Evolutionary conservation across 768 basidiomycete genomes (phyloP).

Genomic region (Phanerochaete carnosa): DNA sequence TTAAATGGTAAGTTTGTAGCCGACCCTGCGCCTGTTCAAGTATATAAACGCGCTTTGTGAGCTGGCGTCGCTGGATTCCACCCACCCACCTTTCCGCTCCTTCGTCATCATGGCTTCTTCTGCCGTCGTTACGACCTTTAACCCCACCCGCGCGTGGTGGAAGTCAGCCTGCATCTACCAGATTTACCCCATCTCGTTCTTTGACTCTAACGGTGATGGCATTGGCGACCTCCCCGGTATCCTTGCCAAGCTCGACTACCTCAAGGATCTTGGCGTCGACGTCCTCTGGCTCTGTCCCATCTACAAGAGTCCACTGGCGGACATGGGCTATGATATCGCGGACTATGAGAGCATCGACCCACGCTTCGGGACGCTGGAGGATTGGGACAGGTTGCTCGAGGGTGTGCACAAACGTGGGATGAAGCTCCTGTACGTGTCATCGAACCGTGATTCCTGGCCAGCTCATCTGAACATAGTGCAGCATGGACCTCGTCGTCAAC

Average conservation of each 20-base stretch:
- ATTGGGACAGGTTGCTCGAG: constrained; percentile 53
- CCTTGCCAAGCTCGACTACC: constrained; percentile 58
- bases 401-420: constrained; percentile 60
- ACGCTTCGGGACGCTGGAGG: constrained; percentile 61
- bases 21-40: background rate
- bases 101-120: background rate
- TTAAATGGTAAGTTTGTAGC: background rate
- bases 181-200: constrained; percentile 70
- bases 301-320: constrained; percentile 62
- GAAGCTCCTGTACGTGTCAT: constrained; percentile 56
- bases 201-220: constrained; percentile 70
- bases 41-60: background rate
- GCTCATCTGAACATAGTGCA: constrained; percentile 20
- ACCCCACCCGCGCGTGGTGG: constrained; percentile 44
- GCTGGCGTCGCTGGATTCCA: background rate
- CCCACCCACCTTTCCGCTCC: background rate
- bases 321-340: constrained; percentile 75
- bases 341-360: constrained; percentile 65
- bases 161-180: constrained; percentile 62
- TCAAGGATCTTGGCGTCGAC: constrained; percentile 64
- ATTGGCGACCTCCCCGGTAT: constrained; percentile 71
- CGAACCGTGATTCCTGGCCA: background rate
- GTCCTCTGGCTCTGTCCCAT: constrained; percentile 72
- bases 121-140: background rate
- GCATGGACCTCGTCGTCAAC: constrained; percentile 78